Evolutionary conservation across 2,329 filamentous ascomycete species (phyloP), one percentile per base, ranked within the genome.

Genomic region (Chrysoporthe austroafricana): DNA sequence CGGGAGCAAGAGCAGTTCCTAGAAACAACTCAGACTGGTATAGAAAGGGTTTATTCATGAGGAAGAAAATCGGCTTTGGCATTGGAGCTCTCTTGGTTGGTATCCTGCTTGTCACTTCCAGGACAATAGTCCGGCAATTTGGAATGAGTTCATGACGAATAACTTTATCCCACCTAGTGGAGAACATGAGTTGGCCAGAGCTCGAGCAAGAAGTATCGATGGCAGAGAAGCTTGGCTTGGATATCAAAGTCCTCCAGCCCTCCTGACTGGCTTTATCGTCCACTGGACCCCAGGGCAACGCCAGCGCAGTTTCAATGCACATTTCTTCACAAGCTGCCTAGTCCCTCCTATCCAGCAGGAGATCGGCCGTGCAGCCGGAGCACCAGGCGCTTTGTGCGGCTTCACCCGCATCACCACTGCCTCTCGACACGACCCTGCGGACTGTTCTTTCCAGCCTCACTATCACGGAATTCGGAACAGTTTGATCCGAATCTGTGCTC

Each of bases 371-470:
- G 13, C 4, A 46, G 44, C 44, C 11, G 11, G 18, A n/a, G 14
- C 4, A 14, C 14, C 14, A 13, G 44, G 18, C 8, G 44, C 18
- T 14, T 16, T 46, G 44, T 14, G 36, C 14, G 21, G 11, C 50
- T 14, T 32, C 32, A 9, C 32, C 5, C 34, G 2, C 39, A 46
- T 11, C 16, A 21, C 16, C 44, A 54, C n/a, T n/a, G 7, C 44
- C 34, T 54, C 18, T 42, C 8, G 18, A 8, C 18, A 34, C 13
- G 3, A 34, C 3, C 26, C n/a, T 16, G n/a, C 26, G 4, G 16
- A 50, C 34, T 56, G 61, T 63, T 58, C 46, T 50, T 62, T 39
- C 32, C 60, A 54, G 34, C 44, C 14, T 43, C 13, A 39, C 62
- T 50, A 48, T 36, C 1, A 14, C 14, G 39, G 4, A 36, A 26